Conservation (phyloP, 345 rosid genomes). For the Rhodamnia rubescens region DNA sequence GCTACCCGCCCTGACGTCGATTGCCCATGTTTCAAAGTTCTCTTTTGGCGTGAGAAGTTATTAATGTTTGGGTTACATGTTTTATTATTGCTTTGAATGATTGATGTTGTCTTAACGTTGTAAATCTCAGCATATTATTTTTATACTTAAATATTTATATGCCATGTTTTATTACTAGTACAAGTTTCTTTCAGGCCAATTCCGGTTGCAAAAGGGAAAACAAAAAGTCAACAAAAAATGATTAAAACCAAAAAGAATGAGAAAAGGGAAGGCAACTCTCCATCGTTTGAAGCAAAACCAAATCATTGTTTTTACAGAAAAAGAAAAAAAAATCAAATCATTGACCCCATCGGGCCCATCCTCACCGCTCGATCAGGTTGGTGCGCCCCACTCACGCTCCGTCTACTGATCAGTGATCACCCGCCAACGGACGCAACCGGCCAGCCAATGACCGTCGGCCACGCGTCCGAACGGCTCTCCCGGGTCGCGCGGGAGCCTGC, state of each 20-base stretch:
- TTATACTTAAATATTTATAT: not conserved
- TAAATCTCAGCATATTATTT: not conserved
- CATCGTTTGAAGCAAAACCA: not conserved
- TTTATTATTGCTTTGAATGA: not conserved
- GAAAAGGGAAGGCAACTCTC: not conserved
- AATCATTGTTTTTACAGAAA: not conserved
- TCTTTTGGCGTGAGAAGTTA: too few relatives aligned
- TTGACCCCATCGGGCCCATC: not conserved
- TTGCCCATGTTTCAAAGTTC: too few relatives aligned
- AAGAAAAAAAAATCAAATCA: not conserved
- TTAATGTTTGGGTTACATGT: not conserved
- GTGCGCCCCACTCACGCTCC: not conserved
- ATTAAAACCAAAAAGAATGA: not conserved
- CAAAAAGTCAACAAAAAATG: not conserved
- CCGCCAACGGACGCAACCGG: not conserved
- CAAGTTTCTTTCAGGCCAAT: not conserved
- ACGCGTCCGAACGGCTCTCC: not conserved
- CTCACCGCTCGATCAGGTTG: not conserved
- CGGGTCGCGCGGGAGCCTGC: not conserved
- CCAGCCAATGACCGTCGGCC: conserved; percentile 4
- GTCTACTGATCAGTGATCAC: not conserved
- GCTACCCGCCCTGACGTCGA: too few relatives aligned
- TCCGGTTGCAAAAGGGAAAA: not conserved
- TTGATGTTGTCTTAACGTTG: not conserved
- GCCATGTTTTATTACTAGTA: not conserved